Percentiles rank a stretch among this genome's conserved stretches.
Conservation (phyloP, 2,329 filamentous ascomycete species). For the Sarocladiaceae sp. region DNA sequence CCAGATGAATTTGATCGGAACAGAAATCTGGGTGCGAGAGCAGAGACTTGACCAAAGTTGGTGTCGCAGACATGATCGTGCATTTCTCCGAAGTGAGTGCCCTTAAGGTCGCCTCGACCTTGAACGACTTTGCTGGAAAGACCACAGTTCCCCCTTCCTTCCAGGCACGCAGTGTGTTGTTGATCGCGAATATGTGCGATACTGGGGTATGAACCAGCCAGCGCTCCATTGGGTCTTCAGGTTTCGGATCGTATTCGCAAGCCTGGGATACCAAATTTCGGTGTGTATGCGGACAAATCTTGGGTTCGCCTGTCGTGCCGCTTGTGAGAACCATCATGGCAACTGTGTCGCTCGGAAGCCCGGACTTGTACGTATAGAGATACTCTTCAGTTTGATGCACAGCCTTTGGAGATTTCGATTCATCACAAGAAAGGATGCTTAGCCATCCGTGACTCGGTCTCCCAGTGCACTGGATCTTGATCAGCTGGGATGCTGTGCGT, state of each 20-base stretch:
- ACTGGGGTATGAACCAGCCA: conserved; percentile 33
- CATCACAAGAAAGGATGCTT: no score
- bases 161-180: conserved; percentile 32
- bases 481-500: not conserved
- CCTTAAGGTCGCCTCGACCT: conserved; percentile 24
- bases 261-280: conserved; percentile 31
- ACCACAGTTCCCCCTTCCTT: conserved; percentile 26
- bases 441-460: conserved; percentile 16
- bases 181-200: conserved; percentile 33
- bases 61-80: conserved; percentile 34
- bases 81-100: conserved; percentile 26
- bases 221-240: conserved; percentile 21
- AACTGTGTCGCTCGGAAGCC: conserved; percentile 12
- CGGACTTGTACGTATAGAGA: not conserved
- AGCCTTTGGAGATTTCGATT: not conserved
- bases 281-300: conserved; percentile 37
- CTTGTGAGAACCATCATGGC: conserved; percentile 42
- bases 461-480: conserved; percentile 20
- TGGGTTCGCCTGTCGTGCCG: conserved; percentile 41
- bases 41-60: conserved; percentile 27
- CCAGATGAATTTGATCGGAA: conserved; percentile 20
- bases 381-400: not conserved
- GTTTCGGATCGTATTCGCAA: conserved; percentile 29
- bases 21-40: conserved; percentile 24
- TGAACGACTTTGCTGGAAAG: conserved; percentile 28